Conservation (phyloP, 2,329 filamentous ascomycete species). For the Aaosphaeria pasadenensis region DNA sequence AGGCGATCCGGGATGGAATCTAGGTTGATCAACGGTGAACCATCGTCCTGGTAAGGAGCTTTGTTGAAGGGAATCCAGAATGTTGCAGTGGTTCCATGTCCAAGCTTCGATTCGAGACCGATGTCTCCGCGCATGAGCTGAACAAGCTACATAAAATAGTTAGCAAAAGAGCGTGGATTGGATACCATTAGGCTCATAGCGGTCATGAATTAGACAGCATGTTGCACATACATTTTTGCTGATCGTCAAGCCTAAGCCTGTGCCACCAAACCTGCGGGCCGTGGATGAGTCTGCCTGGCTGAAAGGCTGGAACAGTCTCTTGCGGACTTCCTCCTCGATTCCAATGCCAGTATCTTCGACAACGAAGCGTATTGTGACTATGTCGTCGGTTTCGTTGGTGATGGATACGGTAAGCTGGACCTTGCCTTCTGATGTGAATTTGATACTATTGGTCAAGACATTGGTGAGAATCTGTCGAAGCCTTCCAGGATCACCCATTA, state of each 20-base stretch:
- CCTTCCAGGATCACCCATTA: constrained; percentile 82
- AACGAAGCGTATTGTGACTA: constrained; percentile 66
- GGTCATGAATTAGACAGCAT: not conserved
- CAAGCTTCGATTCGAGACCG: constrained; percentile 63
- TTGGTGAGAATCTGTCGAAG: constrained; percentile 82
- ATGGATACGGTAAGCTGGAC: constrained; percentile 62
- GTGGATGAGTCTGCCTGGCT: constrained; percentile 80
- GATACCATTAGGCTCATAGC: not conserved
- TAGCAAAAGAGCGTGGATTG: not conserved
- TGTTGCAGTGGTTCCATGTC: constrained; percentile 67
- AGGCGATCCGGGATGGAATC: constrained; percentile 66
- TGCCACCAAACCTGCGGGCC: constrained; percentile 74
- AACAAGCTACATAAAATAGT: constrained; percentile 48
- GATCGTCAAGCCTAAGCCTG: constrained; percentile 74
- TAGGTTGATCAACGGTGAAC: constrained; percentile 57
- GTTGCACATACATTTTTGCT: constrained; percentile 62
- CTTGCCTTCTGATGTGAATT: constrained; percentile 37
- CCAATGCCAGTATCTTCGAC: constrained; percentile 79
- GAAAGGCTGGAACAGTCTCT: constrained; percentile 74
- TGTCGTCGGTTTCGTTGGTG: constrained; percentile 62
- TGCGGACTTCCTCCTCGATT: constrained; percentile 73
- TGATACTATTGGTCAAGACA: constrained; percentile 58
- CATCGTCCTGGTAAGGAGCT: constrained; percentile 52
- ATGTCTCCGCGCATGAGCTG: constrained; percentile 80
- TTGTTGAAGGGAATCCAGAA: constrained; percentile 79